A percentile compares a stretch with the other conserved stretches of the same genome.
phyloP scores from a whole-genome alignment of 2,329 filamentous ascomycete species.

The Pseudogymnoascus sp. region DNA sequence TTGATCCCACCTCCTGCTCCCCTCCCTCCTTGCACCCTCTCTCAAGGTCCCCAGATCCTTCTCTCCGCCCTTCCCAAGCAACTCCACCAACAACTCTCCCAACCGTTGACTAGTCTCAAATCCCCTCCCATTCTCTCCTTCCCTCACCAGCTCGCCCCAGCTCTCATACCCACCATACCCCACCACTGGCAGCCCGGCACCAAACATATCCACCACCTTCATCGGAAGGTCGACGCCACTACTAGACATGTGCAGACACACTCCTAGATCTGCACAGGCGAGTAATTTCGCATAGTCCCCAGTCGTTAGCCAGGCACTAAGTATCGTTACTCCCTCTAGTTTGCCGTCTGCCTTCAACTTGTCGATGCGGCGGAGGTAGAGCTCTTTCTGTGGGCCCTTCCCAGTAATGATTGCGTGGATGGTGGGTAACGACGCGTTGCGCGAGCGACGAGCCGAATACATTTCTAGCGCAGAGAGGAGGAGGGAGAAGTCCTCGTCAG shows the following conservation, averaged over 20 bases:
- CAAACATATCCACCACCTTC: constrained; percentile 99
- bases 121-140: constrained; percentile 77
- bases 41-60: constrained; percentile 54
- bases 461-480: constrained; percentile 72
- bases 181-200: constrained; percentile 80
- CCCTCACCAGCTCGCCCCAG: constrained; percentile 82
- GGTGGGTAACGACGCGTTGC: constrained; percentile 38
- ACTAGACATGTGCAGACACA: constrained; percentile 87
- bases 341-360: constrained; percentile 52
- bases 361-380: constrained; percentile 62
- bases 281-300: constrained; percentile 79
- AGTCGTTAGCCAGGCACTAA: constrained; percentile 77
- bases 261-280: constrained; percentile 76
- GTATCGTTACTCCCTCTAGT: constrained; percentile 62
- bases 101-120: constrained; percentile 68
- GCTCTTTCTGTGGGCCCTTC: constrained; percentile 75
- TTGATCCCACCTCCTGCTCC: constrained; percentile 74
- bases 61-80: constrained; percentile 51
- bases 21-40: constrained; percentile 65
- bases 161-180: constrained; percentile 82
- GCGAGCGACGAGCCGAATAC: constrained; percentile 52
- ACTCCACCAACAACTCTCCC: constrained; percentile 49
- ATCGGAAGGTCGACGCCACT: constrained; percentile 95
- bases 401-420: constrained; percentile 91
- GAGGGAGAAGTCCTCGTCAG: constrained; percentile 89